Conservation (phyloP, 495 filamentous ascomycete species). For the Jackrogersella minutella region DNA sequence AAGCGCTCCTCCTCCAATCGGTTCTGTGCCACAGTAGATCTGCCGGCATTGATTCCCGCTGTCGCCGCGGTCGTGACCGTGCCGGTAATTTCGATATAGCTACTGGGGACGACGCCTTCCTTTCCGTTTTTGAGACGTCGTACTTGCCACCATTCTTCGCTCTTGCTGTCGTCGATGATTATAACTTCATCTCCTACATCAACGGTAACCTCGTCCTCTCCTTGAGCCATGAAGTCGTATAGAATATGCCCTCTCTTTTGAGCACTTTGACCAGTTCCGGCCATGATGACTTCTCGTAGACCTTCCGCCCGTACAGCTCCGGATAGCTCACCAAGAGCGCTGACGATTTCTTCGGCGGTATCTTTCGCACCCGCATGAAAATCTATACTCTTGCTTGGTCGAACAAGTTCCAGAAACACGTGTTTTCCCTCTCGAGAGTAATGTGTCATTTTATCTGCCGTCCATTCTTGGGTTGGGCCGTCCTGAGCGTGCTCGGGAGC, state of each 20-base stretch:
- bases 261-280: slow-evolving; percentile 67
- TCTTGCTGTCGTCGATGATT: slow-evolving; percentile 86
- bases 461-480: slow-evolving; percentile 89
- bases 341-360: slow-evolving; percentile 91
- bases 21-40: slow-evolving; percentile 83
- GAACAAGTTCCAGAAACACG: slow-evolving; percentile 91
- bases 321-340: slow-evolving; percentile 85
- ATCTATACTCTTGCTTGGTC: slow-evolving; percentile 91
- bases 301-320: slow-evolving; percentile 85
- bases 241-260: slow-evolving; percentile 85
- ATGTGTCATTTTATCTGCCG: slow-evolving; percentile 87
- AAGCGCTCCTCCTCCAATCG: slow-evolving; percentile 81
- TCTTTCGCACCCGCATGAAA: slow-evolving; percentile 98
- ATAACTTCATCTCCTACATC: slow-evolving; percentile 88
- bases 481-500: slow-evolving; percentile 82
- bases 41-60: slow-evolving; percentile 68
- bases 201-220: slow-evolving; percentile 96
- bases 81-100: slow-evolving; percentile 88
- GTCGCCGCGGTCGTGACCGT: slow-evolving; percentile 57
- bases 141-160: slow-evolving; percentile 99
- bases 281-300: slow-evolving; percentile 84
- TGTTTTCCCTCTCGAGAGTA: slow-evolving; percentile 99
- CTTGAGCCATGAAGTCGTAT: slow-evolving; percentile 96
- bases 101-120: slow-evolving; percentile 97
- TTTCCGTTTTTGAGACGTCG: slow-evolving; percentile 86